Percentiles rank a stretch among this genome's conserved stretches.
Evolutionary conservation across 148 eudicot species (phyloP).

Genomic region (Rhododendron griersonianum): DNA sequence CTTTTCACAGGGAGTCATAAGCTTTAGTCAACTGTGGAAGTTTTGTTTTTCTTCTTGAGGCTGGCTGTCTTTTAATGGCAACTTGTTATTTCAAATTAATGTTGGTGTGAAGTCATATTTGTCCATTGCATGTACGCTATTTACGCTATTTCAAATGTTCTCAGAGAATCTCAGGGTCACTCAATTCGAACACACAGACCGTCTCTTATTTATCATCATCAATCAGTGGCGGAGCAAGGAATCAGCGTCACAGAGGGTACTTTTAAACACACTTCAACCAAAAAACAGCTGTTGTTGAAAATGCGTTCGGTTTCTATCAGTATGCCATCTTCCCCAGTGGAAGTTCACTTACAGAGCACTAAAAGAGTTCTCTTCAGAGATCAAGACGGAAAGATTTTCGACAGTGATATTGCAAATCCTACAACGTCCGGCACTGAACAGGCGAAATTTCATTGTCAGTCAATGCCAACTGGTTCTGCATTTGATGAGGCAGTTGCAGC

Average conservation of each 20-base stretch:
- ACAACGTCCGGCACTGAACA: conserved; percentile 1
- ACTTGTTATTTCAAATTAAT: not conserved
- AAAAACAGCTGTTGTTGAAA: conserved; percentile 18
- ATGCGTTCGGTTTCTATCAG: conserved; percentile 51
- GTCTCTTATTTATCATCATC: not conserved
- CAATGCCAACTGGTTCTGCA: conserved; percentile 36
- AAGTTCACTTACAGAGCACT: conserved; percentile 21
- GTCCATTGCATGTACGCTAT: not conserved
- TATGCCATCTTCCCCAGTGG: conserved; percentile 65
- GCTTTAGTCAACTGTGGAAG: no score
- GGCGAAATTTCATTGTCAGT: conserved; percentile 51
- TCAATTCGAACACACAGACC: not conserved
- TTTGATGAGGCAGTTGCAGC: conserved; percentile 21
- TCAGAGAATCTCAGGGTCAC: not conserved
- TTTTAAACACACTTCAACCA: not conserved
- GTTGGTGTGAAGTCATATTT: not conserved
- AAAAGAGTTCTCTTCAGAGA: conserved; percentile 42
- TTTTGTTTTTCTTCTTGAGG: no score
- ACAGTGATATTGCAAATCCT: conserved; percentile 12
- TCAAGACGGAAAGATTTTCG: conserved; percentile 16
- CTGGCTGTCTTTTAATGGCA: no score
- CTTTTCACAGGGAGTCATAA: no score
- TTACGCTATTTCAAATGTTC: not conserved
- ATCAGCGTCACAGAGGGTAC: no score
- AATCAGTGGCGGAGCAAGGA: no score